Evolutionary conservation across 257 asterid species (phyloP), one percentile per base, ranked within the genome.

Genomic region (Galeopsis tetrahit): DNA sequence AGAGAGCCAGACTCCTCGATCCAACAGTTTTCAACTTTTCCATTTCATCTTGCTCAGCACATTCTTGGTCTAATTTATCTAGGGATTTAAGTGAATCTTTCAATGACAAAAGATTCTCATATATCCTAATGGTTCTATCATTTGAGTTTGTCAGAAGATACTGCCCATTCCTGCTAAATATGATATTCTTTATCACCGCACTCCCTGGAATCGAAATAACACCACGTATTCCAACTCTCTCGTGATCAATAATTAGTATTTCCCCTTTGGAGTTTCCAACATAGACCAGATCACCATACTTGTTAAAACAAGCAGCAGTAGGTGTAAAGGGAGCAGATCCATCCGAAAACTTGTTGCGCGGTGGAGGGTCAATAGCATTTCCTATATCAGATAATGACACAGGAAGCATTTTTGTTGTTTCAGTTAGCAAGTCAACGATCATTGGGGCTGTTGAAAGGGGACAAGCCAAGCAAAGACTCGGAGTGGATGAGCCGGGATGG

Each of bases 391-490:
- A 44, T 39, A 77, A 72, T 46, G 91, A 84, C 57, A 88, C 89
- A 10, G 98, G 98, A 81, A 92, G 97, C 57, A 72, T 81, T 70
- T 79, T 83, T 75, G 85, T 72, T 70, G 68, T 75, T 78, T 72
- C 84, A 28, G 93, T 78, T 51, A 69, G 72, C 75, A 92, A 71
- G 68, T 92, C 88, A 46, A 92, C 90, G 64, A 87, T 84, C 88
- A 88, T 78, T n/a, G 98, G 98, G 44, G 96, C 96, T 60, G 98
- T 87, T 69, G 97, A 90, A 15, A 90, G 84, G 34, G 98, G 95
- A 75, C 97, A 92, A 38, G 85, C 97, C 76, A 92, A 85, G 87
- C 98, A 92, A 76, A 84, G 72, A 53, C 87, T 79, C 14, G 98
- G 95, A 72, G 88, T 76, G 31, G 97, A 77, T 62, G 95, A 82